Percentiles rank a stretch among this genome's conserved stretches.
Conservation (phyloP, 306 rosid genomes). For the Quercus bicolor region DNA sequence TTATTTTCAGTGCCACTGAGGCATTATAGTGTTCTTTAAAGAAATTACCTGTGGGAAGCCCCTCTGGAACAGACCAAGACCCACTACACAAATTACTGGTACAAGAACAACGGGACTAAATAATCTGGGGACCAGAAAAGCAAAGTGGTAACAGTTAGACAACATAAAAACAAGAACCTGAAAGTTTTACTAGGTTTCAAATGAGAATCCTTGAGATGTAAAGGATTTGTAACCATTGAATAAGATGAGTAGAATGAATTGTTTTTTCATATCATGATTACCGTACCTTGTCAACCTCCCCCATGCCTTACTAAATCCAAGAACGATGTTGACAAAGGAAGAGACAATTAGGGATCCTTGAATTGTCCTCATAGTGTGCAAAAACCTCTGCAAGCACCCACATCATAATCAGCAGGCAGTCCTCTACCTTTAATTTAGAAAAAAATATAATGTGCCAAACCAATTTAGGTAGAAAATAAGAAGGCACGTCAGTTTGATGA, state of each 20-base stretch:
- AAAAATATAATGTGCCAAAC: neutral
- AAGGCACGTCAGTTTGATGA: neutral
- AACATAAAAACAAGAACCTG: neutral
- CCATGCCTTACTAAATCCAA: conserved; percentile 76
- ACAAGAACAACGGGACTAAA: conserved; percentile 69
- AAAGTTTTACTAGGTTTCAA: neutral
- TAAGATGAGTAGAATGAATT: neutral
- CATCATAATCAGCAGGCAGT: conserved; percentile 1
- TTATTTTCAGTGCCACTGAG: neutral
- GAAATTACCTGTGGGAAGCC: conserved; percentile 84
- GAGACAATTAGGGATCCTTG: conserved; percentile 87
- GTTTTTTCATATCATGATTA: neutral
- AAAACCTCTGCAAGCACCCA: conserved; percentile 65
- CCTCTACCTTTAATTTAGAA: neutral
- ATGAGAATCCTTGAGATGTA: neutral
- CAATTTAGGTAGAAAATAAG: neutral
- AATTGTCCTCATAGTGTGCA: conserved; percentile 65
- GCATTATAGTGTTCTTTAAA: conserved; percentile 1
- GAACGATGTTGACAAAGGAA: conserved; percentile 68
- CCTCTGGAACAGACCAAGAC: conserved; percentile 77
- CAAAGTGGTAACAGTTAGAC: neutral
- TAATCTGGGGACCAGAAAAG: conserved; percentile 41
- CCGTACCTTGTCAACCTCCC: conserved; percentile 62
- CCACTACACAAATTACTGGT: conserved; percentile 73
- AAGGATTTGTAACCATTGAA: neutral